Base-by-base conservation (phyloP, 1,284 basidiomycete species). In the Hymenochaete sp. region DNA sequence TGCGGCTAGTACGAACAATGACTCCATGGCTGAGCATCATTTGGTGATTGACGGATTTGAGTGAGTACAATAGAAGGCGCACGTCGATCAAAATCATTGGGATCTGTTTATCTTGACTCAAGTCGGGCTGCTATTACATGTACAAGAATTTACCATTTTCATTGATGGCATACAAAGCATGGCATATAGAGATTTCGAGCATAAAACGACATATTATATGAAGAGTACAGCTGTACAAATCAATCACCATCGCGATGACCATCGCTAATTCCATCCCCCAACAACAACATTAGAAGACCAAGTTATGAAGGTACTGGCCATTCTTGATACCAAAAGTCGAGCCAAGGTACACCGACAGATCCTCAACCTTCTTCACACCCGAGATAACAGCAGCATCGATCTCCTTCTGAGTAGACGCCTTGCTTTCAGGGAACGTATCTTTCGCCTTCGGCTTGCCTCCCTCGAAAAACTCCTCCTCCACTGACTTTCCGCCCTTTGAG, bases 391-490 rank as follows among this genome's bases (percentile, higher is more conserved):
- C 76, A 65, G 81, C 80, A 72, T 99, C 96, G 53, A 97, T 71
- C 56, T 72, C 75, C 78, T 97, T 98, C 75, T 98, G 96, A 70
- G 93, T 91, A 45, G 80, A 75, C 50, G 87, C 81, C 77, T 91
- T 93, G 64, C 84, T 78, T 64, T 86, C 89, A 37, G 93, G 82
- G 69, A 93, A 82, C 28, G 86, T 69, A 64, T 89, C 87, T 78
- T 96, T 98, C 62, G 77, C 75, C 72, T 92, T 92, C 54, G 87
- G 85, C 74, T 93, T 88, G 61, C 88, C 93, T 59, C 89, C 90
- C 59, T 83, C 81, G 67, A 98, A 98, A 75, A 96, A 95, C 66
- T 96, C 92, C 60, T 85, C 86, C 73, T 97, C 93, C 59, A 93
- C 92, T 52, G 88, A 85, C 52, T 68, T 62, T 53, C 80, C 69